These are phyloP conservation scores for Rubia peregrina DNA, from an alignment of 305 asterid species.

Conservation along the genomic window DNA sequence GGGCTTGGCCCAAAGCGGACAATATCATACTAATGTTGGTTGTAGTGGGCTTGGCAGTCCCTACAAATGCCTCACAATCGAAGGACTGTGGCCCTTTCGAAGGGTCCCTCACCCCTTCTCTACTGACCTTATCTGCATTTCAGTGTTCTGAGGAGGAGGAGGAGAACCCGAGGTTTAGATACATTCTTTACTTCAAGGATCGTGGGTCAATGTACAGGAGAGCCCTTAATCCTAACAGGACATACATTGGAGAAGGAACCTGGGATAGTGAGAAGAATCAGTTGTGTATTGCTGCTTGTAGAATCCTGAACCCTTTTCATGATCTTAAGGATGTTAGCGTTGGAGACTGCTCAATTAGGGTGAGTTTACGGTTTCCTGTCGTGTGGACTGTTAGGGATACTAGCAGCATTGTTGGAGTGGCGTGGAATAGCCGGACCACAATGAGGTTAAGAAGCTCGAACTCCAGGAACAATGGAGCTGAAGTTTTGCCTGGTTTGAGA, in stretches of 20 bases:
- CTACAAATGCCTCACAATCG: background rate
- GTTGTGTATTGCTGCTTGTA: constrained; percentile 40
- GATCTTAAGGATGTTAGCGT: constrained; percentile 19
- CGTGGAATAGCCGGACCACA: constrained; percentile 37
- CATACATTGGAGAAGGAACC: constrained; percentile 47
- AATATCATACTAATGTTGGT: no score
- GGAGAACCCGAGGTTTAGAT: constrained; percentile 24
- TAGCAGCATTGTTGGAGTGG: constrained; percentile 31
- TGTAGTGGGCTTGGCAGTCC: no score
- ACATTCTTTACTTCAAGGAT: constrained; percentile 21
- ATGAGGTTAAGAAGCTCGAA: constrained; percentile 17
- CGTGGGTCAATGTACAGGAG: background rate
- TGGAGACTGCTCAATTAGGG: constrained; percentile 41
- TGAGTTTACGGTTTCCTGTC: constrained; percentile 44
- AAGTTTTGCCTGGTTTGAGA: constrained; percentile 22
- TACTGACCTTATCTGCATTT: constrained; percentile 28
- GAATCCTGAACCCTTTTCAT: constrained; percentile 25
- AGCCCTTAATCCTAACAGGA: constrained; percentile 16
- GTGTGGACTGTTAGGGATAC: constrained; percentile 28
- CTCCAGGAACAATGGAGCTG: background rate
- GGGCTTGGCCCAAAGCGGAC: no score
- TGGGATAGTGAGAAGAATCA: constrained; percentile 46
- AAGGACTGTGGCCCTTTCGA: constrained; percentile 31
- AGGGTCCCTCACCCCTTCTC: background rate
- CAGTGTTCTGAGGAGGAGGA: constrained; percentile 32